Evolutionary conservation across 176 grass and related monocot genomes (phyloP), one percentile per base, ranked within the genome.

Genomic region (Leersia perrieri): DNA sequence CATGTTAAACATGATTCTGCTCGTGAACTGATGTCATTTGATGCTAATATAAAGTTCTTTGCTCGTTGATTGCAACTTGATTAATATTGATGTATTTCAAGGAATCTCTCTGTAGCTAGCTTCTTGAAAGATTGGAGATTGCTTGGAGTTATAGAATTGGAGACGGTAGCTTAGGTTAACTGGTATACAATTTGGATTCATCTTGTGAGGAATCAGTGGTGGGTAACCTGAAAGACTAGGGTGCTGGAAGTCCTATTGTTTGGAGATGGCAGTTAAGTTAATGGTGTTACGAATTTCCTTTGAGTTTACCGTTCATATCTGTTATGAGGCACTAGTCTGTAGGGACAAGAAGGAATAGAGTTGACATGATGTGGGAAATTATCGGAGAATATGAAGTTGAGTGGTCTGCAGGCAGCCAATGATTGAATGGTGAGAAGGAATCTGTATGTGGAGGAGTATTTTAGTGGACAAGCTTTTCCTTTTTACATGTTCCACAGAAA

Each of bases 101-200:
- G 28, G 28, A 80, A 70, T 33, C 63, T 11, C n/a, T 71, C 47
- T 16, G 38, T 70, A 76, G 66, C 34, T 49, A 76, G 60, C 34
- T 38, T 87, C 73, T 36, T 38, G 18, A 76, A 65, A 72, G 11
- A 5, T 83, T 32, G 7, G 55, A 20, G 18, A 20, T 63, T 31
- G 55, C 9, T 53, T 6, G 22, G 8, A 31, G 33, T 77, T 87
- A 8, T 61, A 4, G 3, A 35, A n/a, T 80, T 51, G 40, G 40
- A 66, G 28, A 73, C 66, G 61, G 33, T 15, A 63, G 23, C 9
- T 3, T 75, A 70, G 34, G 26, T 27, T 33, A 68, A 82, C 36
- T n/a, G 41, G 44, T 58, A 73, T 41, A 11, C 26, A 33, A 14
- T 27, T 68, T 51, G 29, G 10, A 11, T 27, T 58, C 41, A 63